These are phyloP conservation scores for Aspergillus alliaceus DNA, from an alignment of 2,329 filamentous ascomycete genomes.

Conservation along the genomic window DNA sequence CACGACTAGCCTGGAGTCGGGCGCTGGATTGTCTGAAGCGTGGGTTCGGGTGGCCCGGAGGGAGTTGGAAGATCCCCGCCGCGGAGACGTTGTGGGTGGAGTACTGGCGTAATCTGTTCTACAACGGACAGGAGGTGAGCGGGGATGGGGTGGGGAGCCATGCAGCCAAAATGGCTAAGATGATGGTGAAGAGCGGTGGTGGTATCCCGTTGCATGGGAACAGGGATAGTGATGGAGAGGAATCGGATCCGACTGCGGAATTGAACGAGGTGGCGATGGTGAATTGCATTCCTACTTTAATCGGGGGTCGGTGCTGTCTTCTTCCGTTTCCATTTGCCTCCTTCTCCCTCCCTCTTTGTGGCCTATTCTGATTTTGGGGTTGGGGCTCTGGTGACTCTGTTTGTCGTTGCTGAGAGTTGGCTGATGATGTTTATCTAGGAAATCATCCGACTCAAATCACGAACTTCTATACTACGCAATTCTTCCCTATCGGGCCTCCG, in stretches of 20 bases:
- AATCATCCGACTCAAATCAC: slow-evolving; percentile 24
- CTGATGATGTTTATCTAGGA: slow-evolving; percentile 14
- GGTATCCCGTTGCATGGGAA: slow-evolving; percentile 3
- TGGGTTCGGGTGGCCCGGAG: slow-evolving; percentile 52
- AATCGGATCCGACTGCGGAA: slow-evolving; percentile 2
- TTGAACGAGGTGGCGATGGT: slow-evolving; percentile 26
- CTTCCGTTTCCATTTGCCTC: slow-evolving; percentile 10
- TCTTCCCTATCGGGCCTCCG: slow-evolving; percentile 50
- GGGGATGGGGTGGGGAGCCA: slow-evolving; percentile 18
- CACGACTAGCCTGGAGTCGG: slow-evolving; percentile 65
- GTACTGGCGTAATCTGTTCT: slow-evolving; percentile 30
- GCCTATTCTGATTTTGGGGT: no score
- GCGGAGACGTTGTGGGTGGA: slow-evolving; percentile 42
- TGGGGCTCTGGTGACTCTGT: background rate
- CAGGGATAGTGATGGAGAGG: background rate
- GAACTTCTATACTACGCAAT: slow-evolving; percentile 56
- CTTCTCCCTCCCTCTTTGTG: background rate
- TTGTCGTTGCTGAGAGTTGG: background rate
- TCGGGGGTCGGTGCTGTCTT: slow-evolving; percentile 33
- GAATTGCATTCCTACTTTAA: slow-evolving; percentile 36
- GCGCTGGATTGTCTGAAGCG: slow-evolving; percentile 58
- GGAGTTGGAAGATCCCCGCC: slow-evolving; percentile 30
- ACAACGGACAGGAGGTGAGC: slow-evolving; percentile 14
- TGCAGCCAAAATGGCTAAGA: slow-evolving; percentile 19
- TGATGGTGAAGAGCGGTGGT: slow-evolving; percentile 14